These are phyloP conservation scores for Inonotus hispidus DNA, from an alignment of 1,284 basidiomycete genomes.

Conservation along the genomic window DNA sequence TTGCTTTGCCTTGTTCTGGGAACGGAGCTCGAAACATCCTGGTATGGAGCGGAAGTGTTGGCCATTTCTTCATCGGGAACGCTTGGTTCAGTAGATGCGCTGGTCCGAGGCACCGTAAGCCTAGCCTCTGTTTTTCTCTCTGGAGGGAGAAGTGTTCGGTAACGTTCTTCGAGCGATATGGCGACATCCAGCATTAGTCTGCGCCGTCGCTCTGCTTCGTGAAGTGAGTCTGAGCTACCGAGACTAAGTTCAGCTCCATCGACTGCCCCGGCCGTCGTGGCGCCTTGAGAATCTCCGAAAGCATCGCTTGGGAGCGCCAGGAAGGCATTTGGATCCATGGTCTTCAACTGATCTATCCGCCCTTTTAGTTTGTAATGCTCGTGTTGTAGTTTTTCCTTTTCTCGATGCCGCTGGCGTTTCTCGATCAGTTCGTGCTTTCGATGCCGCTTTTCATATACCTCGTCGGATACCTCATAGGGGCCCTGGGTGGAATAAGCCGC, in stretches of 20 bases:
- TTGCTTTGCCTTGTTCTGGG: constrained; percentile 1
- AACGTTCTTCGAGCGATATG: constrained; percentile 58
- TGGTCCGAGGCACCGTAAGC: constrained; percentile 22
- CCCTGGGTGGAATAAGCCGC: constrained; percentile 24
- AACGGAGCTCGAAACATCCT: neutral
- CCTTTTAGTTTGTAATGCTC: constrained; percentile 89
- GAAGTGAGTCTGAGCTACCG: constrained; percentile 37
- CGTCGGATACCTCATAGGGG: constrained; percentile 73
- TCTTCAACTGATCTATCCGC: constrained; percentile 78
- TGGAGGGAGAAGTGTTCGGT: constrained; percentile 60
- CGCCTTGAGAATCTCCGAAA: constrained; percentile 33
- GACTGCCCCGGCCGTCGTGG: constrained; percentile 9
- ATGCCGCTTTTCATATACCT: constrained; percentile 80
- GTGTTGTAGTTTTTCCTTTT: constrained; percentile 86
- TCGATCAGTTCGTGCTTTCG: constrained; percentile 84
- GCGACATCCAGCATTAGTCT: constrained; percentile 68
- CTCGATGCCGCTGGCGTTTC: constrained; percentile 76
- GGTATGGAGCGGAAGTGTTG: neutral
- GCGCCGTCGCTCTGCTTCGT: constrained; percentile 65
- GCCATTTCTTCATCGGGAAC: constrained; percentile 6
- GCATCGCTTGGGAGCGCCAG: constrained; percentile 51
- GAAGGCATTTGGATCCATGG: constrained; percentile 67
- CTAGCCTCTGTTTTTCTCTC: constrained; percentile 38
- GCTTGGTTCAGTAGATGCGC: constrained; percentile 17
- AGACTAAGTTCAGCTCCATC: constrained; percentile 32